phyloP scores from a whole-genome alignment of 805 yeast genomes.

The Lachancea fermentati region DNA sequence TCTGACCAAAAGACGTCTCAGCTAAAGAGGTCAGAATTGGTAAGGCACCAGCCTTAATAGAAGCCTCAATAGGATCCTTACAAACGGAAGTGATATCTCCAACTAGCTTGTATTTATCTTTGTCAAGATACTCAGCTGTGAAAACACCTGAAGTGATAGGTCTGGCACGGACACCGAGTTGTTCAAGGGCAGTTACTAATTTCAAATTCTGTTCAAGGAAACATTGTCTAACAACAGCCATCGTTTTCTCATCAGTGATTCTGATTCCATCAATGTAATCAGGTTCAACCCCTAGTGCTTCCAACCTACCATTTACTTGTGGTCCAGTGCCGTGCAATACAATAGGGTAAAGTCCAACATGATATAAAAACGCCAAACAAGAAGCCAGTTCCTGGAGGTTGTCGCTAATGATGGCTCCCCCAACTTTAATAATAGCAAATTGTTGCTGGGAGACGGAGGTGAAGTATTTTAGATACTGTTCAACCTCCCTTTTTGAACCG shows the following conservation, averaged over 20 bases:
- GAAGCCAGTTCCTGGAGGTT: constrained; percentile 91
- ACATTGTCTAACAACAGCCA: constrained; percentile 93
- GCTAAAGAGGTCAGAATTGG: constrained; percentile 96
- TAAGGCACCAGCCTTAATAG: constrained; percentile 92
- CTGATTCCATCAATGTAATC: constrained; percentile 95
- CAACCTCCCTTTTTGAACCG: constrained; percentile 96
- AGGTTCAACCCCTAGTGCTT: constrained; percentile 92
- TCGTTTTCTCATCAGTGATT: constrained; percentile 88
- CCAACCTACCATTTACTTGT: constrained; percentile 90
- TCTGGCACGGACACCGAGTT: constrained; percentile 95
- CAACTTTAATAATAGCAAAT: constrained; percentile 97
- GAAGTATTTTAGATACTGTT: constrained; percentile 93
- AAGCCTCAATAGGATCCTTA: constrained; percentile 86
- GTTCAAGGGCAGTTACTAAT: constrained; percentile 91
- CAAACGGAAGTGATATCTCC: constrained; percentile 85
- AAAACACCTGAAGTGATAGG: constrained; percentile 98
- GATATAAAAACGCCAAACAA: constrained; percentile 91
- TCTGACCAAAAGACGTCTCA: constrained; percentile 94
- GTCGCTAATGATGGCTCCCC: constrained; percentile 97
- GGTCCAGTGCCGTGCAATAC: constrained; percentile 99
- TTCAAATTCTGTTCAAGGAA: constrained; percentile 93
- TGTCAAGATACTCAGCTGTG: constrained; percentile 84
- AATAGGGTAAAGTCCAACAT: constrained; percentile 94
- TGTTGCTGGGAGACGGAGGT: constrained; percentile 95
- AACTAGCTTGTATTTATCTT: constrained; percentile 85